These are phyloP conservation scores for Aspergillus funiculosus DNA, from an alignment of 495 filamentous ascomycete genomes.

Conservation along the genomic window DNA sequence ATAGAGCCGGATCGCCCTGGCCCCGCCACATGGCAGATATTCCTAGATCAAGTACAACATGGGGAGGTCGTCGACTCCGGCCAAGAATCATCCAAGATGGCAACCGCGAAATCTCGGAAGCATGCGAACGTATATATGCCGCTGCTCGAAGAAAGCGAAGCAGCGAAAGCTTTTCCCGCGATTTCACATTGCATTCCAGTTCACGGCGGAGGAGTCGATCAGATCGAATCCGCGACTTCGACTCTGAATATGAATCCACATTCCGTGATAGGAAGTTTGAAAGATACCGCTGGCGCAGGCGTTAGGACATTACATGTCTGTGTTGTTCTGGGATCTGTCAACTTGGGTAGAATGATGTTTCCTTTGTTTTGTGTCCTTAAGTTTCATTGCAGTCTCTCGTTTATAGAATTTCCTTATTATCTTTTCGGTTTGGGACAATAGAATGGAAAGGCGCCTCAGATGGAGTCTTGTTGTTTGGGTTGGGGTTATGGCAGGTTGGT, in stretches of 20 bases:
- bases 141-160: slow-evolving; percentile 13
- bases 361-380: not conserved
- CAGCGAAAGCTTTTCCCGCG: slow-evolving; percentile 5
- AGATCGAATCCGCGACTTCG: not conserved
- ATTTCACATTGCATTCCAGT: slow-evolving; percentile 6
- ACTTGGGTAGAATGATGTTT: not conserved
- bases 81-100: slow-evolving; percentile 23
- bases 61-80: slow-evolving; percentile 3
- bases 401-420: slow-evolving; percentile 8
- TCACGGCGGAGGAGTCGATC: slow-evolving; percentile 8
- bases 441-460: not conserved
- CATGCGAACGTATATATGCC: slow-evolving; percentile 14
- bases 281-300: slow-evolving; percentile 10
- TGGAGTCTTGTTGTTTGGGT: not conserved
- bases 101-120: slow-evolving; percentile 15
- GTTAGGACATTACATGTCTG: not conserved
- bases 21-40: not conserved
- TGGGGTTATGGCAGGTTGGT: not conserved
- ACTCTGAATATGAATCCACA: slow-evolving; percentile 9
- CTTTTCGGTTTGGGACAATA: slow-evolving; percentile 1
- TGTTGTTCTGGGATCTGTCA: not conserved
- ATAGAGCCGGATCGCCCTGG: not conserved
- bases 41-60: not conserved
- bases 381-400: not conserved
- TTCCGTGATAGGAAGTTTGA: not conserved